phyloP scores from a whole-genome alignment of 371 early-diverging fungal genomes.

The Mucor irregularis region DNA sequence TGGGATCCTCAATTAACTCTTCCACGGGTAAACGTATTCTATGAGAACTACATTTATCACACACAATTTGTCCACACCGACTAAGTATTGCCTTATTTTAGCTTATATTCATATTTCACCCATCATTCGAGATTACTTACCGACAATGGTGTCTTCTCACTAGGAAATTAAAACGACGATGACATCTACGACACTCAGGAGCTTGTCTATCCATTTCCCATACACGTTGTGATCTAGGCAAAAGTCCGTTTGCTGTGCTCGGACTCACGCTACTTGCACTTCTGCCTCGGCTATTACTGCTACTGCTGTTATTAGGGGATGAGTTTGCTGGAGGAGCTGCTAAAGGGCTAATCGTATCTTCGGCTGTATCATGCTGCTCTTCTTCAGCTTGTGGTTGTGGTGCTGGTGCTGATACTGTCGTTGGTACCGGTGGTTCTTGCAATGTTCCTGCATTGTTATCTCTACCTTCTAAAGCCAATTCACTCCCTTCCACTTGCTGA shows the following conservation, averaged over 20 bases:
- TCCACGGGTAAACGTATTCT: conserved; percentile 37
- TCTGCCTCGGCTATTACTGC: background rate
- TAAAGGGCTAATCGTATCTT: background rate
- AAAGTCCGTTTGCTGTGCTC: background rate
- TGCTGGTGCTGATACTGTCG: no score
- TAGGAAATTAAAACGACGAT: conserved; percentile 59
- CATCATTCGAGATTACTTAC: conserved; percentile 18
- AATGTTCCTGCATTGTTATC: background rate
- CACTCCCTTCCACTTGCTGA: no score
- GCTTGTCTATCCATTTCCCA: conserved; percentile 75
- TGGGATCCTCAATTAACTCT: conserved; percentile 47
- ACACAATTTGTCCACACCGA: conserved; percentile 76
- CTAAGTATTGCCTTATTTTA: conserved; percentile 15
- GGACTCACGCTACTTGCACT: conserved; percentile 12
- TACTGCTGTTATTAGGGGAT: background rate
- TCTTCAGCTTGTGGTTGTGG: no score
- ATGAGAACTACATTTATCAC: conserved; percentile 64
- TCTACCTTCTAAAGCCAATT: no score
- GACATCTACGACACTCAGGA: conserved; percentile 60
- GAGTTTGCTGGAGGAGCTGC: background rate
- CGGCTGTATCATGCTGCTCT: background rate
- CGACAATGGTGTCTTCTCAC: conserved; percentile 76
- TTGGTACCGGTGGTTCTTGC: no score
- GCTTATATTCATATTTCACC: background rate
- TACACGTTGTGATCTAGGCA: conserved; percentile 24